Evolutionary conservation across 2,329 filamentous ascomycete genomes (phyloP), one percentile per base, ranked within the genome.

Genomic region (Helotiales sp.): DNA sequence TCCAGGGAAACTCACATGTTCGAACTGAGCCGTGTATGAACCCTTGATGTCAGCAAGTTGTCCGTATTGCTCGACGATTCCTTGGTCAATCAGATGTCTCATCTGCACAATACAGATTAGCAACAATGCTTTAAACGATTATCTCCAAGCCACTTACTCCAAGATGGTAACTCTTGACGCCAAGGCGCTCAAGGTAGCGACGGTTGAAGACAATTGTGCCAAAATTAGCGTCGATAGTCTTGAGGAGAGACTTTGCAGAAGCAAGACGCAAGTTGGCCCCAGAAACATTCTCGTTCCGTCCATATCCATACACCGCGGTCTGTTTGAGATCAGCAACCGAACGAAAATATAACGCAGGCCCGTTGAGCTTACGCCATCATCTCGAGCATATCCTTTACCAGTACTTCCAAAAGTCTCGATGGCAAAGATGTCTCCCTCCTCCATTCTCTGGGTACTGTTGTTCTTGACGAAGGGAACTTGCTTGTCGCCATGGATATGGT

Each of bases 21-120:
- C 88, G 74, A 86, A 90, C 71, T 90, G 88, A 10, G 88, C 88
- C 5, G 85, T 83, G 74, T 89, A 89, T 1, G 87, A 89, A 1
- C 87, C 87, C 69, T 83, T 80, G 49, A 86, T 75, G 70, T 90
- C 88, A 37, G 82, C 78, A 28, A 90, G 78, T 1, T 87, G 88
- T 15, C 78, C 78, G 73, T 90, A 87, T 3, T 81, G 76, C 49
- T 89, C 83, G 3, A 90, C 79, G 22, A 90, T 81, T 0, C 86
- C 88, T 61, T 85, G 81, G 6, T 83, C 81, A 0, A 88, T 81
- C 26, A 90, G 80, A 43, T 80, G 83, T 65, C 87, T 88, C 77
- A 90, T 80, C 84, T 87, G 8, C 3, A 6, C 17, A 4, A 11
- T 28, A 30, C 1, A 1, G 22, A 8, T 62, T 20, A 62, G 59